Evolutionary conservation across 371 early-diverging fungal species (phyloP).

Genomic region (Mucor irregularis): DNA sequence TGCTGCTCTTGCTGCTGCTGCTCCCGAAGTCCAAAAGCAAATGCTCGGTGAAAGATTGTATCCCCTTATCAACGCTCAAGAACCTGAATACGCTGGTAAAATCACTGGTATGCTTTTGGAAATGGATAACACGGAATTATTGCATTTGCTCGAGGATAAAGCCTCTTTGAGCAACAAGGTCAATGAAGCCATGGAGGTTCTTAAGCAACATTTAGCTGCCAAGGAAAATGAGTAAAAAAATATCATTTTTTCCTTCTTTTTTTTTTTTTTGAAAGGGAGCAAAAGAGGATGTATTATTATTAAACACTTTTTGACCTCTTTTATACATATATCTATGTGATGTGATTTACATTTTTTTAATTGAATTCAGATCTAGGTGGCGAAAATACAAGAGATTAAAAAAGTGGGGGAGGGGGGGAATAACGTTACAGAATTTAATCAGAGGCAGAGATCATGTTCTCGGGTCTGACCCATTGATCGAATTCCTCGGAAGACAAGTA

Average conservation of each 20-base stretch:
- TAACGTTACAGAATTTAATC: slow-evolving; percentile 6
- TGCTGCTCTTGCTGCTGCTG: slow-evolving; percentile 66
- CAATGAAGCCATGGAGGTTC: slow-evolving; percentile 85
- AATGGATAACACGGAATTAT: slow-evolving; percentile 86
- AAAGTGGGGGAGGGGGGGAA: slow-evolving; percentile 2
- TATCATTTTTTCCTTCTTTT: no score
- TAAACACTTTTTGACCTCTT: neutral
- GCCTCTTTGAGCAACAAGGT: slow-evolving; percentile 65
- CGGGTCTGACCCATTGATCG: slow-evolving; percentile 84
- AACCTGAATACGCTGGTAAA: slow-evolving; percentile 78
- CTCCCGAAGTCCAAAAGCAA: slow-evolving; percentile 79
- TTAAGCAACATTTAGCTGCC: slow-evolving; percentile 75
- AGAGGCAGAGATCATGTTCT: slow-evolving; percentile 67
- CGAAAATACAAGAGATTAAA: neutral
- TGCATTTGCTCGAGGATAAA: slow-evolving; percentile 73
- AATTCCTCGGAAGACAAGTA: slow-evolving; percentile 79
- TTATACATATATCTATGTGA: neutral
- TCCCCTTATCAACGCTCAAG: slow-evolving; percentile 64
- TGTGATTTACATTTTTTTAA: neutral
- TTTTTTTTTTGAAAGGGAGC: neutral
- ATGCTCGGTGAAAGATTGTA: slow-evolving; percentile 86
- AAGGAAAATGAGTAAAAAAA: neutral
- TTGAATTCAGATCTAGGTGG: neutral
- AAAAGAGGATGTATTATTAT: neutral
- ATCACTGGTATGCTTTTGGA: slow-evolving; percentile 95